phyloP scores from a whole-genome alignment of 495 filamentous ascomycete species.

The Oidiodendron maius region DNA sequence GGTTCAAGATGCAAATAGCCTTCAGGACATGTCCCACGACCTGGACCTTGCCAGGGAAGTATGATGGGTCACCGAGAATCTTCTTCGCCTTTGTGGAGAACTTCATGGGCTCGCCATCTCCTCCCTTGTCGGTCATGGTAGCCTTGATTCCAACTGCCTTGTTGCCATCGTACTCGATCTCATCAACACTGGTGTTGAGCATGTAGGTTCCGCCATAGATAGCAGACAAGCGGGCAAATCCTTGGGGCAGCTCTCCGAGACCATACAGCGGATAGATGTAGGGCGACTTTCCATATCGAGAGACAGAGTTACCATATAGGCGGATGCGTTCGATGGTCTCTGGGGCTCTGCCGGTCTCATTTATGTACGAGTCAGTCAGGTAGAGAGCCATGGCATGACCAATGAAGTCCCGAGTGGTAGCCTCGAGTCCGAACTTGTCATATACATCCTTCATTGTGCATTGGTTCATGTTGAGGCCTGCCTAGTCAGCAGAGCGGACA shows the following conservation, averaged over 20 bases:
- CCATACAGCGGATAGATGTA: slow-evolving; percentile 99
- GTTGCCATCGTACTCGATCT: slow-evolving; percentile 71
- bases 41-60: slow-evolving; percentile 86
- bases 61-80: slow-evolving; percentile 93
- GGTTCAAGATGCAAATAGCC: slow-evolving; percentile 95
- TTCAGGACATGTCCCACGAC: slow-evolving; percentile 85
- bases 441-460: slow-evolving; percentile 96
- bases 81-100: slow-evolving; percentile 94
- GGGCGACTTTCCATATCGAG: slow-evolving; percentile 94
- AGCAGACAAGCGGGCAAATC: slow-evolving; percentile 93
- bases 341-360: slow-evolving; percentile 61
- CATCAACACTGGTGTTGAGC: slow-evolving; percentile 91
- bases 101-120: slow-evolving; percentile 73
- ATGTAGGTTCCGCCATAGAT: slow-evolving; percentile 99
- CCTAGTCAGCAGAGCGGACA: no score
- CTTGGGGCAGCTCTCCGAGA: slow-evolving; percentile 94
- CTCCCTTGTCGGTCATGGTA: slow-evolving; percentile 80
- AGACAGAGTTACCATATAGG: slow-evolving; percentile 96
- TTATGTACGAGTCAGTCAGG: slow-evolving; percentile 81
- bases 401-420: slow-evolving; percentile 90
- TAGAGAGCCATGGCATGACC: slow-evolving; percentile 98
- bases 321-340: slow-evolving; percentile 90
- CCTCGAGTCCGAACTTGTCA: slow-evolving; percentile 91
- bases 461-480: slow-evolving; percentile 74
- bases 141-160: slow-evolving; percentile 94